These are phyloP conservation scores for Eimeria brunetti DNA, from an alignment of 169 alveolate species.

Conservation along the genomic window DNA sequence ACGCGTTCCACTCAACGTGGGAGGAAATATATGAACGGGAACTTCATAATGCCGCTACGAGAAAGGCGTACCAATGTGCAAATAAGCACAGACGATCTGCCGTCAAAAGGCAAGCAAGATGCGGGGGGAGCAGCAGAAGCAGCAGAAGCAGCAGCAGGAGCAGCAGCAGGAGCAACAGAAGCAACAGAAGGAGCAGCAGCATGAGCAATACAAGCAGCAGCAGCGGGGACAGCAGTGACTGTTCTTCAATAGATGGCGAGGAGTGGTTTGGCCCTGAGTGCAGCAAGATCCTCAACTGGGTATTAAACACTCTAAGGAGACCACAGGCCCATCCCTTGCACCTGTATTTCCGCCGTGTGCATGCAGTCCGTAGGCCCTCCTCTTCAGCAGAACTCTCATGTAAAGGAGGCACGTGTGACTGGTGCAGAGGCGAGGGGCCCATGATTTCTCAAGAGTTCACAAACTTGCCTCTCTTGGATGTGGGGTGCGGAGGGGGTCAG, in stretches of 20 bases:
- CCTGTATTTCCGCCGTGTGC: slow-evolving; percentile 10
- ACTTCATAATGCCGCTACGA: not conserved
- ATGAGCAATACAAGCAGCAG: not conserved
- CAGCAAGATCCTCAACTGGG: slow-evolving; percentile 53
- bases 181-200: slow-evolving; percentile 34
- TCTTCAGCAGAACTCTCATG: not conserved
- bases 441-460: not conserved
- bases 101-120: not conserved
- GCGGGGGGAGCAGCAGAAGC: not conserved
- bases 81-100: not conserved
- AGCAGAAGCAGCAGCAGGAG: not conserved
- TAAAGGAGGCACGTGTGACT: slow-evolving; percentile 14
- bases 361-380: not conserved
- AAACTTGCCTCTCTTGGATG: slow-evolving; percentile 34
- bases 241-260: slow-evolving; percentile 53
- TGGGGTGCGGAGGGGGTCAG: slow-evolving; percentile 77
- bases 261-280: slow-evolving; percentile 79
- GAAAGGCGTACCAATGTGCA: slow-evolving; percentile 6
- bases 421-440: slow-evolving; percentile 34
- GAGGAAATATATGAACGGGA: slow-evolving; percentile 50
- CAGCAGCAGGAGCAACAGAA: not conserved
- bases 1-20: slow-evolving; percentile 68
- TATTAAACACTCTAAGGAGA: not conserved
- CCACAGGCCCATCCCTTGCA: not conserved
- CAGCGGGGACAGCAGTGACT: slow-evolving; percentile 43